phyloP scores from a whole-genome alignment of 441 rosid species.

The Theobroma grandiflorum region DNA sequence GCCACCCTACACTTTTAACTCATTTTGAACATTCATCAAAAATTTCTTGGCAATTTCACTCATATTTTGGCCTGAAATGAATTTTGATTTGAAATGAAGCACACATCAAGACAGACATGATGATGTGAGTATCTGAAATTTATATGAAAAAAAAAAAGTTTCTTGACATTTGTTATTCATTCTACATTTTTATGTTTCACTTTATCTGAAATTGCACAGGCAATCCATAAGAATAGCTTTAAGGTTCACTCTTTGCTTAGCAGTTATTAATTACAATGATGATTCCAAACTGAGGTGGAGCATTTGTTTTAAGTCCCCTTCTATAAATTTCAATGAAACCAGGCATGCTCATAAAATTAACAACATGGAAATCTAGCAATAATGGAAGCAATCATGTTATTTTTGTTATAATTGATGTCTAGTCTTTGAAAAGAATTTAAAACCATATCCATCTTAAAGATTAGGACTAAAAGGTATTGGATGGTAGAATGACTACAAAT shows the following conservation, averaged over 20 bases:
- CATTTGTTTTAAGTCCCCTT: not conserved
- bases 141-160: not conserved
- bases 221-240: no score
- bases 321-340: not conserved
- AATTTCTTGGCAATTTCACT: not conserved
- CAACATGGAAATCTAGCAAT: not conserved
- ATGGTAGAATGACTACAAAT: not conserved
- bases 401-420: conserved; percentile 6
- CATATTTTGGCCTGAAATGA: not conserved
- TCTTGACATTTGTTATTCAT: not conserved
- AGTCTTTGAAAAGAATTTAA: not conserved
- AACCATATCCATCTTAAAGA: not conserved
- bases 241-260: not conserved
- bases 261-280: conserved; percentile 2
- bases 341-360: conserved; percentile 1
- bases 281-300: not conserved
- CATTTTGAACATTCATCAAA: conserved; percentile 11
- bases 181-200: not conserved
- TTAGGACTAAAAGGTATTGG: conserved; percentile 10
- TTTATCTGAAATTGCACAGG: not conserved
- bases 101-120: not conserved
- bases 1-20: not conserved
- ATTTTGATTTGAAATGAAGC: conserved; percentile 5
- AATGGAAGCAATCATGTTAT: conserved; percentile 9
- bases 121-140: not conserved